Evolutionary conservation across 176 grass and related monocot species (phyloP).

Genomic region (Oryza glaberrima): DNA sequence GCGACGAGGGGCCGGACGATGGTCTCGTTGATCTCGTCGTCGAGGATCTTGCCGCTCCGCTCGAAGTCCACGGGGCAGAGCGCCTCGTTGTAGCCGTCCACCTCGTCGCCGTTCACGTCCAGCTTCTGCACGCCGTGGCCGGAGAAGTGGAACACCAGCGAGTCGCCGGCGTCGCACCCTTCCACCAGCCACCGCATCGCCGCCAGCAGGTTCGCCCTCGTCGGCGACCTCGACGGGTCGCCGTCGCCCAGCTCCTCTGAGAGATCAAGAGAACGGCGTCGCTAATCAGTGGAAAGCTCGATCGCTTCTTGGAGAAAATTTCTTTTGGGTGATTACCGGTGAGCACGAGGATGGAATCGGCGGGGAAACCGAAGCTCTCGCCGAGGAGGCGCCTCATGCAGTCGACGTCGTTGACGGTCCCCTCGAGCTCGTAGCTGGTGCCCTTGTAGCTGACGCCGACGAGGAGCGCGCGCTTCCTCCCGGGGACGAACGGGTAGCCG

Average conservation of each 20-base stretch:
- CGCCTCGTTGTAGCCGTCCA: constrained; percentile 88
- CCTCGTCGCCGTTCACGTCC: constrained; percentile 70
- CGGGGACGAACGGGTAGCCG: constrained; percentile 46
- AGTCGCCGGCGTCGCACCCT: constrained; percentile 53
- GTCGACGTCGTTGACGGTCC: constrained; percentile 84
- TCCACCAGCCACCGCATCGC: constrained; percentile 88
- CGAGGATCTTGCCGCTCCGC: constrained; percentile 52
- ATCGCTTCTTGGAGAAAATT: not conserved
- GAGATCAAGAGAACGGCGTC: not conserved
- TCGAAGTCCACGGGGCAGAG: constrained; percentile 87
- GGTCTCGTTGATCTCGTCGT: constrained; percentile 64
- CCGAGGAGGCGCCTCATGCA: constrained; percentile 62
- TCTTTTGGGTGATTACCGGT: constrained; percentile 27
- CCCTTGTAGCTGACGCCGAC: constrained; percentile 73
- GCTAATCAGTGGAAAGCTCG: not conserved
- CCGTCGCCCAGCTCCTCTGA: constrained; percentile 44
- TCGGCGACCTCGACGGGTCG: constrained; percentile 49
- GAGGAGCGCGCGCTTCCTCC: constrained; percentile 83
- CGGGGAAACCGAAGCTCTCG: constrained; percentile 63
- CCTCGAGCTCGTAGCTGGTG: constrained; percentile 61
- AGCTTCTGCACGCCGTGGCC: constrained; percentile 92
- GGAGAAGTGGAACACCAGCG: constrained; percentile 94
- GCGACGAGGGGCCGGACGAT: constrained; percentile 53
- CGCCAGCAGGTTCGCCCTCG: constrained; percentile 55
- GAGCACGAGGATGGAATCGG: constrained; percentile 67